Conservation (phyloP, 306 rosid species). For the Sindora glabra region DNA sequence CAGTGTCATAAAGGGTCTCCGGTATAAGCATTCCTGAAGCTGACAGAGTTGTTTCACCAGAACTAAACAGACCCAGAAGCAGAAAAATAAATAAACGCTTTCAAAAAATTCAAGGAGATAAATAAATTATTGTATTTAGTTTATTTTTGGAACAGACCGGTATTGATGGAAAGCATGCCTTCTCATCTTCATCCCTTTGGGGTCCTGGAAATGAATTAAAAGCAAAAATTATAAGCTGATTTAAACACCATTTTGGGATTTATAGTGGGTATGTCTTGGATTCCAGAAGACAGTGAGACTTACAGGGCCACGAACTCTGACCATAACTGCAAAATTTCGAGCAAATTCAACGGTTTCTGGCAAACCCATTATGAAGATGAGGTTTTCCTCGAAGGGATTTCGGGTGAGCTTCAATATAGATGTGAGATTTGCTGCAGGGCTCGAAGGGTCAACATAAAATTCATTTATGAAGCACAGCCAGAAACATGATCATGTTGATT, state of each 20-base stretch:
- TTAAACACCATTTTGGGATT: not conserved
- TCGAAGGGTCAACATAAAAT: not conserved
- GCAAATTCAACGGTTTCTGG: slow-evolving; percentile 54
- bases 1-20: slow-evolving; percentile 43
- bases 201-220: slow-evolving; percentile 49
- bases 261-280: not conserved
- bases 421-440: not conserved
- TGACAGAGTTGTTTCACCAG: slow-evolving; percentile 85
- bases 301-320: slow-evolving; percentile 89
- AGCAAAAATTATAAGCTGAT: not conserved
- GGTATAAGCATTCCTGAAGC: slow-evolving; percentile 91
- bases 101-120: not conserved
- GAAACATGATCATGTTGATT: too few species aligned
- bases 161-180: slow-evolving; percentile 87
- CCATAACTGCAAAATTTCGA: slow-evolving; percentile 72
- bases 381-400: not conserved
- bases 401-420: not conserved
- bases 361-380: slow-evolving; percentile 38
- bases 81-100: not conserved
- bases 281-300: slow-evolving; percentile 18
- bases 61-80: slow-evolving; percentile 40
- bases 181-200: slow-evolving; percentile 94
- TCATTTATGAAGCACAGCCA: too few species aligned
- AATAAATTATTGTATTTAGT: not conserved
- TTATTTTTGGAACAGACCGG: slow-evolving; percentile 31